phyloP scores from a whole-genome alignment of 768 basidiomycete species.

The Clitopilus passeckerianus region DNA sequence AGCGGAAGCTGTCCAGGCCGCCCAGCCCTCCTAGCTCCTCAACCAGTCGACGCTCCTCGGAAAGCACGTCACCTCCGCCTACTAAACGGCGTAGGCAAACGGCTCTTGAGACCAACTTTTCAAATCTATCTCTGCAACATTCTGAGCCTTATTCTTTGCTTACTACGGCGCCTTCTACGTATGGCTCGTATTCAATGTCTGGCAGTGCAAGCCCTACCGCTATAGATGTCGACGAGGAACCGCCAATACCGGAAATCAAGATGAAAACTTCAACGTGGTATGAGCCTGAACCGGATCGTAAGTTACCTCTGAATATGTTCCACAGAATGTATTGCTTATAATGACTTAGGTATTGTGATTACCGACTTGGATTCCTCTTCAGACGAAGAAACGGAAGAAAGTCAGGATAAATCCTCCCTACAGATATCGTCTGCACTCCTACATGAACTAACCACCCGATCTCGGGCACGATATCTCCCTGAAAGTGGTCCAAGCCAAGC shows the following conservation, averaged over 20 bases:
- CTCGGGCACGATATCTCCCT: conserved; percentile 15
- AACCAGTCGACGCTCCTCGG: background rate
- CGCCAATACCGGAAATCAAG: conserved; percentile 42
- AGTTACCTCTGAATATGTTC: conserved; percentile 19
- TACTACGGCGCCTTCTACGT: conserved; percentile 5
- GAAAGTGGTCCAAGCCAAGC: conserved; percentile 33
- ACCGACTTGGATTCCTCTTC: conserved; percentile 52
- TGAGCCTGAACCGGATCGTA: conserved; percentile 67
- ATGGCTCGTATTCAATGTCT: conserved; percentile 8
- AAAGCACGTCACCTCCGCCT: conserved; percentile 14
- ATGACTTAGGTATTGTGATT: conserved; percentile 54
- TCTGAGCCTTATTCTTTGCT: conserved; percentile 11
- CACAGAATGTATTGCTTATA: conserved; percentile 2
- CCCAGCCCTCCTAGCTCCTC: conserved; percentile 8
- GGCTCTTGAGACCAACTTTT: conserved; percentile 52
- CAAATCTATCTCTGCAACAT: conserved; percentile 38
- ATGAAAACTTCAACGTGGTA: conserved; percentile 68
- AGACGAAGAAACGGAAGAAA: conserved; percentile 33
- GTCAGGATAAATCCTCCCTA: conserved; percentile 15
- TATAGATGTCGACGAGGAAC: conserved; percentile 30
- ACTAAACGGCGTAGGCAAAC: conserved; percentile 45
- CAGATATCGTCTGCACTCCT: conserved; percentile 42
- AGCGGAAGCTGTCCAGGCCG: conserved; percentile 28
- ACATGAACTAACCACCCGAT: conserved; percentile 33
- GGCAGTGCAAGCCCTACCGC: background rate